Base-by-base conservation (phyloP, 1,139 yeast genomes). In the Blastobotrys arbuscula region DNA sequence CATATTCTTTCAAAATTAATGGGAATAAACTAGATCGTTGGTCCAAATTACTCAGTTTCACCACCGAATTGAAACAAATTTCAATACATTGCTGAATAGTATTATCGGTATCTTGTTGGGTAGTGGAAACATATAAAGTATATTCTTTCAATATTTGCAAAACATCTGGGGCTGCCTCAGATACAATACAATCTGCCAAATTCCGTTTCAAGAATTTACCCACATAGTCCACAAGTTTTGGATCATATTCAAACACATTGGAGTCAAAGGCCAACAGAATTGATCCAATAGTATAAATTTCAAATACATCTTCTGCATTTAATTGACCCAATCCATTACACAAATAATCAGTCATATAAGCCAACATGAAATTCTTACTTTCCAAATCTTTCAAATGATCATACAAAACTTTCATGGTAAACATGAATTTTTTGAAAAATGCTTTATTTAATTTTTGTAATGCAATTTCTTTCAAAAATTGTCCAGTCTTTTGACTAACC, bases 11-110 rank as follows among this genome's bases (percentile, higher is more conserved):
- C 20, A 55, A 38, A 13, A 55, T 49, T 15, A 50, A 33, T 26
- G 53, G 47, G 45, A 53, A 50, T 18, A 51, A 40, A 8, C 49
- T 31, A 8, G 50, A 42, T 20, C 55, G 50, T 23, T 56, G 59
- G 49, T 67, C 69, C 21, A 55, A 55, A 18, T 49, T 48, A 1
- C 56, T 51, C 33, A 54, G 49, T 44, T 50, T 53, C n/a, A 53
- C 53, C 8, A 54, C 53, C 9, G 56, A 48, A 23, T 50, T 51
- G 45, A 55, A 55, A 13, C 53, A 44, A 34, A 52, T 28, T 37
- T 51, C 54, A 2, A 55, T 47, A 16, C 45, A 35, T 37, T 46
- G 46, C 19, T 52, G 56, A 26, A 53, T 42, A 13, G 48, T 39
- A 21, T 43, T 36, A 28, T 46, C 41, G 28, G 47, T 30, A 19